Percentiles rank a stretch among this genome's conserved stretches.
Conservation (phyloP, 805 yeast genomes). For the Yarrowia keelungensis region DNA sequence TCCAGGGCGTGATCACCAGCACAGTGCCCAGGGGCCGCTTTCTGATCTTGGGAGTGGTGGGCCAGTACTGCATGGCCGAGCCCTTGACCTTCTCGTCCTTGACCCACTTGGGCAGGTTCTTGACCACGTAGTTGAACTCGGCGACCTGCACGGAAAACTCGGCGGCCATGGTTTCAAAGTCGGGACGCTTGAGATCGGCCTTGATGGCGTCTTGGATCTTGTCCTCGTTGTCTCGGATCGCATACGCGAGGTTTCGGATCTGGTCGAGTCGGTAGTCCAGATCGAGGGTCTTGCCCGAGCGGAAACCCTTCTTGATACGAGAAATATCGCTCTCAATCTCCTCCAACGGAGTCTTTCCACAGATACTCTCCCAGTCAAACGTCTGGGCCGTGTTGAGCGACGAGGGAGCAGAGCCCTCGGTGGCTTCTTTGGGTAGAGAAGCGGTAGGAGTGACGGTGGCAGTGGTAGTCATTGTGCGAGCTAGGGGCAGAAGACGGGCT, state of each 20-base stretch:
- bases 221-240: slow-evolving; percentile 64
- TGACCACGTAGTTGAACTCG: slow-evolving; percentile 67
- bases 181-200: slow-evolving; percentile 71
- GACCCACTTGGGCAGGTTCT: slow-evolving; percentile 66
- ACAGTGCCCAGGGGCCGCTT: slow-evolving; percentile 63
- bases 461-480: neutral
- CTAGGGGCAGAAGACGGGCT: neutral
- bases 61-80: slow-evolving; percentile 41
- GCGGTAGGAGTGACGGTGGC: slow-evolving; percentile 3
- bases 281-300: slow-evolving; percentile 57
- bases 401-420: neutral
- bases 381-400: neutral
- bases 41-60: slow-evolving; percentile 45
- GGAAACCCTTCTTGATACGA: slow-evolving; percentile 51
- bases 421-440: neutral
- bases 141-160: slow-evolving; percentile 61
- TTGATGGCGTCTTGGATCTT: slow-evolving; percentile 62
- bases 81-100: slow-evolving; percentile 53
- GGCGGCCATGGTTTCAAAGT: slow-evolving; percentile 63
- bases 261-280: slow-evolving; percentile 64
- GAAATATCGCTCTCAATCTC: slow-evolving; percentile 4
- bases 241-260: slow-evolving; percentile 70
- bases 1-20: slow-evolving; percentile 76
- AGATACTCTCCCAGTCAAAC: slow-evolving; percentile 29
- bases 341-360: slow-evolving; percentile 7